These are phyloP conservation scores for Ceratocystis destructans DNA, from an alignment of 2,329 filamentous ascomycete species.

Conservation along the genomic window DNA sequence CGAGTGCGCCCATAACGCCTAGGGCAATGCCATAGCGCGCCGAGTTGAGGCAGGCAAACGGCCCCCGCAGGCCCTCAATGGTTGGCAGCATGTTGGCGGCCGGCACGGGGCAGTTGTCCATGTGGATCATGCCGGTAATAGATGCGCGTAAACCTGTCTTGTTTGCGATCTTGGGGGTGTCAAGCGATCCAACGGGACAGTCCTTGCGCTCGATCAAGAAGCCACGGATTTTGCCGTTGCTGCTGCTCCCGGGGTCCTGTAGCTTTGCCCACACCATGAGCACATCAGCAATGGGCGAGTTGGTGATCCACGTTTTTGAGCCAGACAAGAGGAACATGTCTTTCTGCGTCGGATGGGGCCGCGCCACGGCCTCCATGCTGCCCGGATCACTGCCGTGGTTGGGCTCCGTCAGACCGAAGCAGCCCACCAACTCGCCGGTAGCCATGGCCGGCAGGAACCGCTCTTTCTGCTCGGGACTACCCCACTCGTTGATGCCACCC, in stretches of 20 bases:
- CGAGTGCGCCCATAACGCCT: conserved; percentile 83
- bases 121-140: conserved; percentile 94
- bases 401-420: conserved; percentile 82
- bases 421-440: conserved; percentile 67
- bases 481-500: conserved; percentile 82
- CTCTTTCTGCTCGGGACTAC: conserved; percentile 75
- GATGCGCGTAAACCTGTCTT: conserved; percentile 90
- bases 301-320: conserved; percentile 91
- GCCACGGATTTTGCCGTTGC: conserved; percentile 80
- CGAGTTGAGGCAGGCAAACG: conserved; percentile 88
- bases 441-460: conserved; percentile 69
- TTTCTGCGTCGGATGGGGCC: conserved; percentile 68
- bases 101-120: conserved; percentile 80
- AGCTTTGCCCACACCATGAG: conserved; percentile 87
- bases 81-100: conserved; percentile 88
- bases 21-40: conserved; percentile 88
- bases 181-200: conserved; percentile 75
- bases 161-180: conserved; percentile 84
- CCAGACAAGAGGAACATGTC: conserved; percentile 69
- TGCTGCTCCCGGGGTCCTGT: conserved; percentile 36
- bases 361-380: conserved; percentile 80
- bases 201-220: conserved; percentile 78
- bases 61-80: conserved; percentile 72
- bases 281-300: conserved; percentile 77
- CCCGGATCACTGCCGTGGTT: conserved; percentile 88